phyloP scores from a whole-genome alignment of 305 asterid species.

The Fraxinus baroniana region DNA sequence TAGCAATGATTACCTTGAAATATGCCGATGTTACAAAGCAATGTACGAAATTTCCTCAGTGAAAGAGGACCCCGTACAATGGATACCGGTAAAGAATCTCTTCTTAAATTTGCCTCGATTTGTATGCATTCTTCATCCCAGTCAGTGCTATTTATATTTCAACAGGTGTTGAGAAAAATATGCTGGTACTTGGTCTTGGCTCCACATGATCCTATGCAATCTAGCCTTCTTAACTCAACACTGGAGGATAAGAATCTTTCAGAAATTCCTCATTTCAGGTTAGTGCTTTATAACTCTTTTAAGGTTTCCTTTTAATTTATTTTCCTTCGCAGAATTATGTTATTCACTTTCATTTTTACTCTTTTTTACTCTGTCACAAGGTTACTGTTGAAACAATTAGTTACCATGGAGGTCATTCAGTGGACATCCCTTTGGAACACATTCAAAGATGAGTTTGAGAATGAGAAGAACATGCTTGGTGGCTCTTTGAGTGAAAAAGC shows the following conservation, averaged over 20 bases:
- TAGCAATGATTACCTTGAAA: constrained; percentile 40
- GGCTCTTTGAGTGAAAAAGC: constrained; percentile 83
- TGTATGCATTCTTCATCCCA: constrained; percentile 1
- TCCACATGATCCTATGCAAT: constrained; percentile 72
- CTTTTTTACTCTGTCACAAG: constrained; percentile 31
- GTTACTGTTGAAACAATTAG: constrained; percentile 70
- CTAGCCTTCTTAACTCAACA: constrained; percentile 64
- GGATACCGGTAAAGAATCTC: constrained; percentile 48
- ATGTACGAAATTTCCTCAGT: constrained; percentile 88
- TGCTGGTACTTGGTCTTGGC: constrained; percentile 69
- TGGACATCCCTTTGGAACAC: constrained; percentile 81
- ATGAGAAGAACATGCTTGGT: constrained; percentile 78
- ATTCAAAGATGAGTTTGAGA: constrained; percentile 85
- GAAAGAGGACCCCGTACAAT: constrained; percentile 63
- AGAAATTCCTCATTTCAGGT: constrained; percentile 58
- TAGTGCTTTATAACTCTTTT: constrained; percentile 1
- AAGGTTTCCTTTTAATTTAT: constrained; percentile 6
- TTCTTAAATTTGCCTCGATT: not conserved
- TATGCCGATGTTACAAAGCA: constrained; percentile 61
- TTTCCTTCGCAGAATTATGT: not conserved
- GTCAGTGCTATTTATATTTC: not conserved
- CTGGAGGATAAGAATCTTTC: constrained; percentile 61
- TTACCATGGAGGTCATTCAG: constrained; percentile 86
- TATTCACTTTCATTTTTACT: not conserved
- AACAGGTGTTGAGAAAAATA: constrained; percentile 60